Evolutionary conservation across 1,139 yeast genomes (phyloP), one percentile per base, ranked within the genome.

Genomic region (Arxiozyma telluris): DNA sequence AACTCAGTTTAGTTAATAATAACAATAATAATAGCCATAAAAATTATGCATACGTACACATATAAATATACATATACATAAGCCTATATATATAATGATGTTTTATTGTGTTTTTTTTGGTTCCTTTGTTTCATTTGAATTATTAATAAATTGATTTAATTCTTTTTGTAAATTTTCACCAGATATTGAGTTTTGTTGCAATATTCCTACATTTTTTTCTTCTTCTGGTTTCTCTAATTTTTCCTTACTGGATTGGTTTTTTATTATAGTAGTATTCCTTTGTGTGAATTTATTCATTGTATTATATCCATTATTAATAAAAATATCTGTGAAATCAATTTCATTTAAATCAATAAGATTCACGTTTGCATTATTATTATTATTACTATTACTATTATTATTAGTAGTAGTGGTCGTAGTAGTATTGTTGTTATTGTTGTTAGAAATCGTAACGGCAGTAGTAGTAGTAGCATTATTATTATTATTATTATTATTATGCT

Each of bases 291-390:
- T 41, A 22, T 50, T 11, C 27, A 38, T 45, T 11, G 46, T 50
- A 22, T 53, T 54, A 25, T 49, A 44, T 43, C 44, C 52, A 18
- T 52, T 59, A 42, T 60, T 64, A 11, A 64, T 59, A 53, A 69
- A 69, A 17, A 68, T 57, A 44, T 66, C 64, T 9, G 71, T 69
- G 46, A 69, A 69, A 57, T 69, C 72, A 38, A 69, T 64, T 54
- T 67, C 71, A 53, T 66, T 61, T 30, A 64, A 51, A 53, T 63
- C 60, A 45, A 55, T 54, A 20, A 54, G 21, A 45, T 46, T 46
- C 25, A 46, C 47, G 8, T 18, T 41, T 21, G 42, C 17, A 21
- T 21, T 34, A 41, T 23, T 48, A 20, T 27, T 6, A 11, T 25
- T 39, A n/a, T 20, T 41, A 18, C 11, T 25, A 25, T 18, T 34